Evolutionary conservation across 169 alveolate species (phyloP).

Genomic region (Perkinsus marinus): DNA sequence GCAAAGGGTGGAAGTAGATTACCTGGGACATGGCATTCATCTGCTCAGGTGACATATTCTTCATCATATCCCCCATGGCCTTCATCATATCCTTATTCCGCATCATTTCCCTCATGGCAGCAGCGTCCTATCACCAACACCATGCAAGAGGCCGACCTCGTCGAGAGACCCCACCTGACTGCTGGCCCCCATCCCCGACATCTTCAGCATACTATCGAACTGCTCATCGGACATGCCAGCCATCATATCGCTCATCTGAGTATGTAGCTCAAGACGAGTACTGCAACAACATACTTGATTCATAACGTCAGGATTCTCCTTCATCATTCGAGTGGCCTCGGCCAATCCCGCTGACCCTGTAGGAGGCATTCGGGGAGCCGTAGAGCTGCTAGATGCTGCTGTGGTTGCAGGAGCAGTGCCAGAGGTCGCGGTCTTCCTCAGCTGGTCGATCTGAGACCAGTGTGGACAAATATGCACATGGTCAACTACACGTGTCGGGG

Average conservation of each 20-base stretch:
- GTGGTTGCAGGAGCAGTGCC: background rate
- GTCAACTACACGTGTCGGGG: too few relatives aligned
- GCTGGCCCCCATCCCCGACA: background rate
- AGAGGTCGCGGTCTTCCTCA: background rate
- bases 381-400: background rate
- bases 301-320: background rate
- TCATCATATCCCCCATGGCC: background rate
- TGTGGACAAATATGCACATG: too few relatives aligned
- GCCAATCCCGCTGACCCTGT: background rate
- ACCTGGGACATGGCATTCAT: background rate
- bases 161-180: background rate
- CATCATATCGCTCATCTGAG: background rate
- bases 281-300: background rate
- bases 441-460: too few relatives aligned
- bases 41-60: background rate
- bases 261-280: too few relatives aligned
- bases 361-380: background rate
- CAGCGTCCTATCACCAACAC: background rate
- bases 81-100: background rate
- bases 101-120: background rate
- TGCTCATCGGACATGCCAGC: background rate
- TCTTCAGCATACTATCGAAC: background rate
- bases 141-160: too few relatives aligned
- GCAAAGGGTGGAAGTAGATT: too few relatives aligned
- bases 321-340: background rate